Evolutionary conservation across 225 moss, liverwort and hornwort genomes (phyloP), one percentile per base, ranked within the genome.

Genomic region (Asterella californica): DNA sequence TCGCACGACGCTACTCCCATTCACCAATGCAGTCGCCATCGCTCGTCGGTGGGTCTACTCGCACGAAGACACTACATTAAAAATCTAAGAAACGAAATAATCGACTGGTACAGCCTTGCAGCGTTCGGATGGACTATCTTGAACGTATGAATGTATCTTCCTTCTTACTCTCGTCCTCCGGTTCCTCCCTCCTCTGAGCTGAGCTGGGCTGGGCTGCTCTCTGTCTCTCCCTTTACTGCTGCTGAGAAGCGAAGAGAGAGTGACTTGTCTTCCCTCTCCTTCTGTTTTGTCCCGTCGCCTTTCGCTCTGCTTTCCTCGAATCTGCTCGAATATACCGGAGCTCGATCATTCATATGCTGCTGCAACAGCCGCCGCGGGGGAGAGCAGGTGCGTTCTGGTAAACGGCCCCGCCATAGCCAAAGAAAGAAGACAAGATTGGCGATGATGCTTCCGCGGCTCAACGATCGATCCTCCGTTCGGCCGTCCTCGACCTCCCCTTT

Each of bases 21-120:
- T 75, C 60, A 42, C 34, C n/a, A 57, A 17, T 33, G 76, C 63
- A 63, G 60, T 63, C 76, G 76, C 76, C 76, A 77, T 77, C 37
- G 76, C 76, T 61, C 27, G 29, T 46, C 72, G 69, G 42, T 48
- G n/a, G 12, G 32, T 49, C 72, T 12, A 37, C 37, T 19, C 21
- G 19, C 21, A 15, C 0, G 2, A 47, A 48, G 11, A 45, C 27
- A 72, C 47, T 27, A 27, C 72, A 19, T 72, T 25, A 49, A 49
- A n/a, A 49, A 48, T 63, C 9, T 6, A 15, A 36, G 17, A 34
- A 1, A 18, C 37, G 5, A 33, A 66, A 34, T 33, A 66, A 34
- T 11, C 4, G 12, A 18, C 15, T 15, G 36, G 22, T 36, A 36
- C 14, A 6, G 32, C 32, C 15, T 36, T 36, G 21, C 67, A 34